Evolutionary conservation across 192 early-diverging fungal genomes (phyloP).

Genomic region (Phycomyces blakesleeanus): DNA sequence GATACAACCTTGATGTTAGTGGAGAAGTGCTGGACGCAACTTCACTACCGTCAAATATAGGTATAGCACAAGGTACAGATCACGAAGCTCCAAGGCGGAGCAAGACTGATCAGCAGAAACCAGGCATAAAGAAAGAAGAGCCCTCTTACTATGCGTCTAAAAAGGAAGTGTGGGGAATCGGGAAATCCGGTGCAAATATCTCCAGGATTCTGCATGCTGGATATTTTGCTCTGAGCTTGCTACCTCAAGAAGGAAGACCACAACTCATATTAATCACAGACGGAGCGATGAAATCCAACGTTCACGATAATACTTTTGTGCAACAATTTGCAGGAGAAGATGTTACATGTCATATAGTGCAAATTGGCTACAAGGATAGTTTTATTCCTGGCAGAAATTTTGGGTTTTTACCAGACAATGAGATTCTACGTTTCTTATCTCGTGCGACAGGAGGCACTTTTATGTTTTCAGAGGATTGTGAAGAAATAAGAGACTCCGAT

Average conservation of each 20-base stretch:
- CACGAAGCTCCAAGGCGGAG: background rate
- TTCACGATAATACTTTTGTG: constrained; percentile 51
- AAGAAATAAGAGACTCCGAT: constrained; percentile 16
- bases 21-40: constrained; percentile 10
- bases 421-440: constrained; percentile 64
- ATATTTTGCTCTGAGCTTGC: constrained; percentile 44
- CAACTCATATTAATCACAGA: constrained; percentile 65
- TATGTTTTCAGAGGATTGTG: constrained; percentile 68
- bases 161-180: constrained; percentile 52
- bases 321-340: constrained; percentile 60
- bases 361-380: constrained; percentile 62
- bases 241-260: constrained; percentile 43
- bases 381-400: constrained; percentile 64
- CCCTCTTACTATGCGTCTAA: constrained; percentile 16
- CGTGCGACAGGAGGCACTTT: constrained; percentile 66
- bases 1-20: constrained; percentile 40
- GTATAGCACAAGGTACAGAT: background rate
- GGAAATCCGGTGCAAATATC: constrained; percentile 48
- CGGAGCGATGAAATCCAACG: constrained; percentile 69
- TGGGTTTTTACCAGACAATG: constrained; percentile 73
- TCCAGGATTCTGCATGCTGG: constrained; percentile 54
- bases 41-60: background rate
- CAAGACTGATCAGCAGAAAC: background rate
- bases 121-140: background rate
- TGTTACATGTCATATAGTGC: constrained; percentile 67